Conservation (phyloP, 1,284 basidiomycete genomes). For the Hypsizygus ulmarius region DNA sequence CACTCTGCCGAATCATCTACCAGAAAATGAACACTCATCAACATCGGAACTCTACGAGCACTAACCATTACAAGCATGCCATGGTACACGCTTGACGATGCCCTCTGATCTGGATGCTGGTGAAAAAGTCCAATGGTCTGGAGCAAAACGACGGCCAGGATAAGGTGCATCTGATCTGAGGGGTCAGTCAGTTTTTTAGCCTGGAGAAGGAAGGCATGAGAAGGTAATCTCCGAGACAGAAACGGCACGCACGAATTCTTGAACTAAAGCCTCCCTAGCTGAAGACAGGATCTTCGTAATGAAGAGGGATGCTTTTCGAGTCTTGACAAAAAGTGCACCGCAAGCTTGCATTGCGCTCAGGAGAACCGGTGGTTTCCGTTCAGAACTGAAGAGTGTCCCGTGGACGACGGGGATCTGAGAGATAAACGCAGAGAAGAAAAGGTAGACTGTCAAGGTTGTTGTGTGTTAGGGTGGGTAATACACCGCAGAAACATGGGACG, state of each 20-base stretch:
- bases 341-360: constrained; percentile 51
- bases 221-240: constrained; percentile 3
- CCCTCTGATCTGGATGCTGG: constrained; percentile 39
- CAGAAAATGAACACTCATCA: not conserved
- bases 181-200: constrained; percentile 40
- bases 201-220: constrained; percentile 29
- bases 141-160: constrained; percentile 40
- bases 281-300: constrained; percentile 36
- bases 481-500: constrained; percentile 21
- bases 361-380: constrained; percentile 46
- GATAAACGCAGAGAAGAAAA: constrained; percentile 55
- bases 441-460: constrained; percentile 36
- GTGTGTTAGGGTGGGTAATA: constrained; percentile 4
- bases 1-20: constrained; percentile 56
- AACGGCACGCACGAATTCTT: constrained; percentile 43
- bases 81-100: constrained; percentile 40
- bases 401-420: constrained; percentile 57
- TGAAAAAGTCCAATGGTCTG: constrained; percentile 47
- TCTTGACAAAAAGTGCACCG: constrained; percentile 48
- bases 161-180: constrained; percentile 42
- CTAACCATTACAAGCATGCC: constrained; percentile 48
- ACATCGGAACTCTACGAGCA: constrained; percentile 1
- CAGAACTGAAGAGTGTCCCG: constrained; percentile 45
- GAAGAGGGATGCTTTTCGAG: constrained; percentile 37
- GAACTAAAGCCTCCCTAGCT: constrained; percentile 40